Conservation (phyloP, 805 yeast species). For the Ogataea parapolymorpha region DNA sequence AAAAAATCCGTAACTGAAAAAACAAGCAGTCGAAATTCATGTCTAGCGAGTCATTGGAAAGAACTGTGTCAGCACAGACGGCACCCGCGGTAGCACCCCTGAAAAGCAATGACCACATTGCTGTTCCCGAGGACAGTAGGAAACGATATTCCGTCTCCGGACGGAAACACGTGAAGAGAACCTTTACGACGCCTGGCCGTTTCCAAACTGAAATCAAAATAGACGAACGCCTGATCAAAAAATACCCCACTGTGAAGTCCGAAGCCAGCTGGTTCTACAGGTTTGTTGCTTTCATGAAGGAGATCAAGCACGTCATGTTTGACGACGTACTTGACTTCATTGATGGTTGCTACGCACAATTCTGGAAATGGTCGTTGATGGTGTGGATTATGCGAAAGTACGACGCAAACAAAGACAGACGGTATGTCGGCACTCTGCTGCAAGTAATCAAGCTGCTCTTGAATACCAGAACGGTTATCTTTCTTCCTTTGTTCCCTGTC, state of each 20-base stretch:
- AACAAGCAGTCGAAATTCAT: background rate
- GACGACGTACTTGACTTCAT: conserved; percentile 13
- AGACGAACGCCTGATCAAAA: conserved; percentile 11
- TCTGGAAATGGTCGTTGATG: conserved; percentile 12
- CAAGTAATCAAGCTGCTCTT: conserved; percentile 13
- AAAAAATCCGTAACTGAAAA: background rate
- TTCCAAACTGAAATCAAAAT: conserved; percentile 15
- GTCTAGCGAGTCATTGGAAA: background rate
- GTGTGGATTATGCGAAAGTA: conserved; percentile 11
- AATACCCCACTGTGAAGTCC: conserved; percentile 13
- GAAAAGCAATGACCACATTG: background rate
- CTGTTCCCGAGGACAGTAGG: background rate
- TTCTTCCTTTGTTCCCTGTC: conserved; percentile 15
- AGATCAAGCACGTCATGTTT: conserved; percentile 10
- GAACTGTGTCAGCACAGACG: conserved; percentile 1
- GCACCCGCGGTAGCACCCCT: background rate
- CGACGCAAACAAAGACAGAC: conserved; percentile 13
- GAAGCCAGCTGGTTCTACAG: conserved; percentile 16
- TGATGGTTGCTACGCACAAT: conserved; percentile 11
- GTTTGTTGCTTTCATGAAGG: conserved; percentile 11
- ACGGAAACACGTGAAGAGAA: conserved; percentile 5
- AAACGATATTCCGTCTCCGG: background rate
- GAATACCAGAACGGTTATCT: conserved; percentile 14
- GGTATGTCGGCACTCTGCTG: conserved; percentile 8
- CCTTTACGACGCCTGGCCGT: conserved; percentile 16